phyloP scores from a whole-genome alignment of 2,329 filamentous ascomycete genomes.

The Lasiodiplodia hormozganensis region DNA sequence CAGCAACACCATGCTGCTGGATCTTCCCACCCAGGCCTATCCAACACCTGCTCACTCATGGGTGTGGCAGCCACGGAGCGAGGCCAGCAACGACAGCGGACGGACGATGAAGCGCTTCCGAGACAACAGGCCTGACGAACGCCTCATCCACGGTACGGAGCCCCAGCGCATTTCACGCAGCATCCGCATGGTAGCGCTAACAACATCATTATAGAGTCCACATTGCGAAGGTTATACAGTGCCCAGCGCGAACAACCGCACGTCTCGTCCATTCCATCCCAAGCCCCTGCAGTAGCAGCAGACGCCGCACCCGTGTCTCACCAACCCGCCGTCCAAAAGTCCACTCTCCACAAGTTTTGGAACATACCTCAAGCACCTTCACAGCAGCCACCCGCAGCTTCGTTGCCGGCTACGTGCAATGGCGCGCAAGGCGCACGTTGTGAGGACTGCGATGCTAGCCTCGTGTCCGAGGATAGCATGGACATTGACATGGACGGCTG shows the following conservation, averaged over 20 bases:
- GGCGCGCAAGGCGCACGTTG: conserved; percentile 40
- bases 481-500: conserved; percentile 46
- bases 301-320: background rate
- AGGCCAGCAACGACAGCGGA: conserved; percentile 45
- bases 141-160: conserved; percentile 60
- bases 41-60: conserved; percentile 20
- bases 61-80: conserved; percentile 30
- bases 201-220: conserved; percentile 49
- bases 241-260: conserved; percentile 49
- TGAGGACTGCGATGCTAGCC: conserved; percentile 52
- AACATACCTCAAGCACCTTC: conserved; percentile 46
- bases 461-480: conserved; percentile 43
- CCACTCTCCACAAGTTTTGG: conserved; percentile 58
- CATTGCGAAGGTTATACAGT: conserved; percentile 53
- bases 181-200: conserved; percentile 25
- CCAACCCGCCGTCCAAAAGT: conserved; percentile 30
- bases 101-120: conserved; percentile 66
- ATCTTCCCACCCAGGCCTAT: conserved; percentile 29
- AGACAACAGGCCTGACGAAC: conserved; percentile 64
- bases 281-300: conserved; percentile 20
- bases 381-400: conserved; percentile 33
- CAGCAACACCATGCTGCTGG: conserved; percentile 38
- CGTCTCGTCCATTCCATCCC: conserved; percentile 39
- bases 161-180: background rate
- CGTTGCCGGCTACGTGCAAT: conserved; percentile 15